Percentiles rank a stretch among this genome's conserved stretches.
Conservation (phyloP, 305 asterid species). For the Lippia alba region DNA sequence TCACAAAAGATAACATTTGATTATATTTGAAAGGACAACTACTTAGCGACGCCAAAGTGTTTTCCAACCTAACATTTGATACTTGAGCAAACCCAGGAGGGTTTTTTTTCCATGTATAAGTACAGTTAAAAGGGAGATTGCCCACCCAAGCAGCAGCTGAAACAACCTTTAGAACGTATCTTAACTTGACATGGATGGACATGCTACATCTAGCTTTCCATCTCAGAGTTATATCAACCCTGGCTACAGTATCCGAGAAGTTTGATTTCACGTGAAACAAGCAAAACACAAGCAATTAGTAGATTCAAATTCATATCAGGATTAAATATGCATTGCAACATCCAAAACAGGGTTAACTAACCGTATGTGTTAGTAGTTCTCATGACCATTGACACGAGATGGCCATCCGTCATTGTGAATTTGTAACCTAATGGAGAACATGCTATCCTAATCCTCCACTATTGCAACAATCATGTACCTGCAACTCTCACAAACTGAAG, state of each 20-base stretch:
- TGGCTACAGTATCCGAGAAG: conserved; percentile 56
- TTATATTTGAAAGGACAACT: conserved; percentile 1
- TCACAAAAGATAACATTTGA: conserved; percentile 32
- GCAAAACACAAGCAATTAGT: conserved; percentile 18
- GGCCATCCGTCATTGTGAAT: too few species aligned
- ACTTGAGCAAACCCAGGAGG: too few species aligned
- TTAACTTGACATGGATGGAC: conserved; percentile 91
- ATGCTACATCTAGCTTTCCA: conserved; percentile 93
- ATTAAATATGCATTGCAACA: conserved; percentile 11
- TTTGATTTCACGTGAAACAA: conserved; percentile 32
- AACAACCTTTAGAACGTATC: conserved; percentile 80
- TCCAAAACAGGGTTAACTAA: conserved; percentile 6
- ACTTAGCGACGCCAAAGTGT: too few species aligned
- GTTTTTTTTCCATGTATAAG: too few species aligned
- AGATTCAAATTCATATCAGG: conserved; percentile 19
- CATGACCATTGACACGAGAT: too few species aligned
- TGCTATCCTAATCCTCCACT: too few species aligned
- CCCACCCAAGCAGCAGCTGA: conserved; percentile 98
- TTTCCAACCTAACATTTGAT: too few species aligned
- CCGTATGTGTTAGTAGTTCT: neutral
- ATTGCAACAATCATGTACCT: too few species aligned
- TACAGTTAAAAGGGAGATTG: conserved; percentile 79
- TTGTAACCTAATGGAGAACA: too few species aligned
- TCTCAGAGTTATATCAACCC: conserved; percentile 84
- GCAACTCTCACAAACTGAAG: too few species aligned